These are phyloP conservation scores for Eucalyptus erythrocorys DNA, from an alignment of 345 rosid genomes.

Conservation along the genomic window DNA sequence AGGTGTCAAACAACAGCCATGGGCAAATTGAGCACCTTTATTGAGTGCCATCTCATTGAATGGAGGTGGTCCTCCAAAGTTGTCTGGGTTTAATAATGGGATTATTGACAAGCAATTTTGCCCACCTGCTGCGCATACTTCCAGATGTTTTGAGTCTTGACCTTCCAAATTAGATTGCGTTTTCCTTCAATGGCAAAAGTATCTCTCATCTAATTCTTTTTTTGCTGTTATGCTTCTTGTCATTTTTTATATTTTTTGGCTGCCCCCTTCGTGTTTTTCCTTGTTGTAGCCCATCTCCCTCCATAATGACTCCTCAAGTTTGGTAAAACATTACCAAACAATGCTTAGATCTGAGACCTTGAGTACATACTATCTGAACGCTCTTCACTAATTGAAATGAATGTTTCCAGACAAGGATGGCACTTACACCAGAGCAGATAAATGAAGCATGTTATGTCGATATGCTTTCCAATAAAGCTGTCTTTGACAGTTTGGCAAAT, in stretches of 20 bases:
- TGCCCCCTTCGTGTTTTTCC: background rate
- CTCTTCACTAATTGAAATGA: background rate
- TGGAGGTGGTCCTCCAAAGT: background rate
- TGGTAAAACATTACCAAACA: background rate
- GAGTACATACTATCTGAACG: background rate
- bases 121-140: background rate
- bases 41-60: background rate
- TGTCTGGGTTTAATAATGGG: background rate
- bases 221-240: background rate
- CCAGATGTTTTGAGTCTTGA: background rate
- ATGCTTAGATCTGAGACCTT: background rate
- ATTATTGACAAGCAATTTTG: background rate
- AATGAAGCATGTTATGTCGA: slow-evolving; percentile 63
- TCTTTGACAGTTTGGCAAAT: slow-evolving; percentile 69
- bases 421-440: slow-evolving; percentile 68
- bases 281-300: background rate
- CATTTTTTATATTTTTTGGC: background rate
- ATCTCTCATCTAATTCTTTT: background rate
- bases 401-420: slow-evolving; percentile 54
- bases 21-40: background rate
- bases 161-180: background rate
- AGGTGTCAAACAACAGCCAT: background rate
- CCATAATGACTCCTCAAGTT: background rate
- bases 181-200: background rate
- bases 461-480: slow-evolving; percentile 59